Evolutionary conservation across 768 basidiomycete species (phyloP).

Genomic region (Termitomyces sp.): DNA sequence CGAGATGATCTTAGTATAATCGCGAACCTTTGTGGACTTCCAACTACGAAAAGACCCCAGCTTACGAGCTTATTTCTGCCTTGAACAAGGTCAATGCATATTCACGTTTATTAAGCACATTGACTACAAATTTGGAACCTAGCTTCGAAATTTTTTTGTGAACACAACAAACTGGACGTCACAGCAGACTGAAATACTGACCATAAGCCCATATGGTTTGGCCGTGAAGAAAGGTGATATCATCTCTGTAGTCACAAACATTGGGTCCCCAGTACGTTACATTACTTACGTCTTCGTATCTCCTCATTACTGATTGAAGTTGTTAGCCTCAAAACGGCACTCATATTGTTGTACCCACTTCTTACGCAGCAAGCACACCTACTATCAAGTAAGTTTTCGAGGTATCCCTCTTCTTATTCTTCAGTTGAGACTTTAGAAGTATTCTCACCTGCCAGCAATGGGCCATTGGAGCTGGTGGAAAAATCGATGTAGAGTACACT

Average conservation of each 20-base stretch:
- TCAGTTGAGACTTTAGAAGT: constrained; percentile 27
- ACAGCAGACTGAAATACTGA: constrained; percentile 49
- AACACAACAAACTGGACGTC: constrained; percentile 54
- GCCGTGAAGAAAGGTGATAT: constrained; percentile 64
- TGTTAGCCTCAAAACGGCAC: constrained; percentile 53
- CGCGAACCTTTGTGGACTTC: constrained; percentile 77
- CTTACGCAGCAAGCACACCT: constrained; percentile 44
- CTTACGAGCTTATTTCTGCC: constrained; percentile 55
- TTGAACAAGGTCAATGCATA: constrained; percentile 50
- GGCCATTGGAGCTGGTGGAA: constrained; percentile 65
- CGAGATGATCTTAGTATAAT: constrained; percentile 46
- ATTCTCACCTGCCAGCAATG: constrained; percentile 65
- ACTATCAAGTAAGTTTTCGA: constrained; percentile 51
- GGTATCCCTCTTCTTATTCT: background rate
- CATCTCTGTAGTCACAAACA: constrained; percentile 62
- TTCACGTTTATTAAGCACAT: background rate
- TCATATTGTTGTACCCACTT: constrained; percentile 54
- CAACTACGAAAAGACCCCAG: constrained; percentile 52
- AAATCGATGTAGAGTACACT: constrained; percentile 58
- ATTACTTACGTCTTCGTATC: background rate
- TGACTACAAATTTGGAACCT: background rate
- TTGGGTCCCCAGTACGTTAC: constrained; percentile 63
- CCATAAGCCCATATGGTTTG: constrained; percentile 47
- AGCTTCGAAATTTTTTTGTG: constrained; percentile 67
- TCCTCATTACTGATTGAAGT: background rate